Evolutionary conservation across 306 rosid genomes (phyloP).

Genomic region (Luffa aegyptiaca): DNA sequence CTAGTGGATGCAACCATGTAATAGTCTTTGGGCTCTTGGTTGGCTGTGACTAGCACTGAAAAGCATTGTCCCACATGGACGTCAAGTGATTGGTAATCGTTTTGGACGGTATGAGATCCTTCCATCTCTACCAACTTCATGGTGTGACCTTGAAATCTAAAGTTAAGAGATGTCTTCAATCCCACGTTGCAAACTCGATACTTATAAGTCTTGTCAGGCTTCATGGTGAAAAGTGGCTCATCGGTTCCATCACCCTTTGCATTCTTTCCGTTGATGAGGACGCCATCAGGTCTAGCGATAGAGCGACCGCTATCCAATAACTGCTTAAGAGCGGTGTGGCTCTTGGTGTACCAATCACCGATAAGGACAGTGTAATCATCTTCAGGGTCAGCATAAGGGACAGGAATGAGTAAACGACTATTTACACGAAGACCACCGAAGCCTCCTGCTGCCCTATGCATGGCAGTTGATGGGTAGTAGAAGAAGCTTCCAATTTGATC

Average conservation of each 20-base stretch:
- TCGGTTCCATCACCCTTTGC: constrained; percentile 48
- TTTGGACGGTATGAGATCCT: constrained; percentile 77
- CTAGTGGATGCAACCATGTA: constrained; percentile 64
- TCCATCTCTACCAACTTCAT: constrained; percentile 70
- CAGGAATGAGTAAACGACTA: constrained; percentile 63
- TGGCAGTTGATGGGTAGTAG: not conserved
- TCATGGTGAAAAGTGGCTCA: constrained; percentile 64
- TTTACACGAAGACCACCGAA: constrained; percentile 59
- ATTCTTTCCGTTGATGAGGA: constrained; percentile 55
- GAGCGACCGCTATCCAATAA: constrained; percentile 46
- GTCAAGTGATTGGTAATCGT: constrained; percentile 56
- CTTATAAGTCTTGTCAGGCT: constrained; percentile 63
- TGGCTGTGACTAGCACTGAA: constrained; percentile 52
- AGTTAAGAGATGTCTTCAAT: constrained; percentile 47
- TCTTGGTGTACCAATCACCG: constrained; percentile 80
- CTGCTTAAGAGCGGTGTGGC: constrained; percentile 34
- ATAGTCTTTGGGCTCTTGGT: constrained; percentile 55
- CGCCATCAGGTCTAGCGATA: constrained; percentile 48
- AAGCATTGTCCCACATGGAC: constrained; percentile 69
- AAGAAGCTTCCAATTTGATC: constrained; percentile 31
- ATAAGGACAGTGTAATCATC: constrained; percentile 76
- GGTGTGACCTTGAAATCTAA: constrained; percentile 58
- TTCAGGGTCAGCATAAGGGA: constrained; percentile 68
- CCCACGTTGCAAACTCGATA: constrained; percentile 73
- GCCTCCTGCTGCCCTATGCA: constrained; percentile 27